Base-by-base conservation (phyloP, 306 rosid genomes). In the Herpetospermum pedunculosum region DNA sequence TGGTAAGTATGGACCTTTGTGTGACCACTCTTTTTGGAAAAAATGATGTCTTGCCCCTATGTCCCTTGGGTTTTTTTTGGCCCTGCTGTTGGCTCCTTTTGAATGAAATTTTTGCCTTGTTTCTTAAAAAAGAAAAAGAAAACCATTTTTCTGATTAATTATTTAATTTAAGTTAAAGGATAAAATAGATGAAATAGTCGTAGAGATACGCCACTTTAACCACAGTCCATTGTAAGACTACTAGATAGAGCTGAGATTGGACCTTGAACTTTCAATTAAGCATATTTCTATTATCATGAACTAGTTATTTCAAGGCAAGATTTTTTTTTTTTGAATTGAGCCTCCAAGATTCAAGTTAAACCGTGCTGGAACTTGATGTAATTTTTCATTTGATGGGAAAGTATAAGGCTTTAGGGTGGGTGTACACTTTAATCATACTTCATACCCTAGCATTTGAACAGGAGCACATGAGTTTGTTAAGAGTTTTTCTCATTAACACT, bases 391-490 rank as follows among this genome's bases (percentile, higher is more conserved):
- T 18, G 14, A 60, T 18, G 48, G 71, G 8, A 37, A 64, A 19
- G 37, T 64, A 4, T 64, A 1, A 34, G 18, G 71, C 37, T 62
- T 35, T 46, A 10, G 3, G 70, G 23, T 62, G 70, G 70, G 70
- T 62, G 70, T 44, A 44, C 3, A 44, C n/a, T 35, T 35, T 40
- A 35, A 9, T 35, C 29, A 25, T 46, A 57, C 30, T n/a, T 35
- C 29, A 25, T 44, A 10, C 12, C 34, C 2, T 28, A 35, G 48
- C 18, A 11, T 19, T 67, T 41, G 15, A 25, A 41, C 81, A 94
- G 99, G 95, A 69, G 90, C 92, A 62, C 96, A 92, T 53, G 96
- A 91, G 64, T 87, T 80, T 73, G 96, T 88, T 28, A n/a, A 77
- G 69, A 74, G 84, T 82, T 63, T 23, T 65, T 65, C 28, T 65